These are phyloP conservation scores for Candida michaelii DNA, from an alignment of 805 yeast genomes.

Conservation along the genomic window DNA sequence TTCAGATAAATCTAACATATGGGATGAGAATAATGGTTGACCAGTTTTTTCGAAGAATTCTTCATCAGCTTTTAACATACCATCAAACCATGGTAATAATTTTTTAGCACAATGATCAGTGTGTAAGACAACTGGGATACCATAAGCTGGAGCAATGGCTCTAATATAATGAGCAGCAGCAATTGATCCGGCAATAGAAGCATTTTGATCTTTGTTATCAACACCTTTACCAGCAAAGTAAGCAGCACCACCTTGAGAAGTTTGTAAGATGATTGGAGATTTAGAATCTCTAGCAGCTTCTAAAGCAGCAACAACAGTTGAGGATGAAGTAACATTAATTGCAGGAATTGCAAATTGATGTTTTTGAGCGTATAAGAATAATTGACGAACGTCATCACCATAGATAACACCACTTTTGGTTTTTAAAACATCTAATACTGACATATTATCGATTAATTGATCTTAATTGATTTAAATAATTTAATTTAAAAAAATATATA, in stretches of 20 bases:
- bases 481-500: neutral
- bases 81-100: constrained; percentile 97
- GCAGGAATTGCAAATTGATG: constrained; percentile 97
- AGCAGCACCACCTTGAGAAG: constrained; percentile 99
- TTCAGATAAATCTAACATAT: constrained; percentile 97
- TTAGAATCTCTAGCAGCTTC: constrained; percentile 50
- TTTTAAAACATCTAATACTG: constrained; percentile 70
- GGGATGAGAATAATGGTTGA: constrained; percentile 96
- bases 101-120: constrained; percentile 99
- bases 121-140: constrained; percentile 95
- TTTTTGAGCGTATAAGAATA: constrained; percentile 90
- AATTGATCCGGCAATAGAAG: constrained; percentile 90
- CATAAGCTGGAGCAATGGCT: constrained; percentile 93
- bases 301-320: constrained; percentile 68
- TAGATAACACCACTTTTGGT: constrained; percentile 97
- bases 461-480: too few species aligned
- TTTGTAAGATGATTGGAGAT: constrained; percentile 95
- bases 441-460: constrained; percentile 35
- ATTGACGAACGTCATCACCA: constrained; percentile 90
- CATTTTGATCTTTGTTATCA: constrained; percentile 86
- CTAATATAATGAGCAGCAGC: constrained; percentile 99
- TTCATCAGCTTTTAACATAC: constrained; percentile 96
- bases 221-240: constrained; percentile 99
- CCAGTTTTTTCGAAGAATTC: constrained; percentile 83
- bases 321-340: constrained; percentile 95